Percentiles rank a stretch among this genome's conserved stretches.
These are phyloP conservation scores for Gigaspora rosea DNA, from an alignment of 192 early-diverging fungal species.

Conservation along the genomic window DNA sequence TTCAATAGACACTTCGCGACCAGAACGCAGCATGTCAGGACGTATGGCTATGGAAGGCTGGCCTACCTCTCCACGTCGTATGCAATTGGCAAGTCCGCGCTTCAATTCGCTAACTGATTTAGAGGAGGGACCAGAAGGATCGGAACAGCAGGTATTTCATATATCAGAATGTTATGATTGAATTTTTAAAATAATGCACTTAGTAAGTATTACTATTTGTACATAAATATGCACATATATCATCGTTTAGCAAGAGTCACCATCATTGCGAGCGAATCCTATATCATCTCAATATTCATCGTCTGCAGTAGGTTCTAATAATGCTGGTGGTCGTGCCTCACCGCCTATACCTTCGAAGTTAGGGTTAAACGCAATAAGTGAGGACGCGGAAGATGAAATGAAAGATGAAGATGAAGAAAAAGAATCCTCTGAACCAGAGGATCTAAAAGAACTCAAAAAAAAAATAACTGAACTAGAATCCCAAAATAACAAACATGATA, in stretches of 20 bases:
- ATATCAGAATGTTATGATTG: background rate
- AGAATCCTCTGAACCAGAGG: background rate
- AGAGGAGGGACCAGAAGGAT: constrained; percentile 10
- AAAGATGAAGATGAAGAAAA: background rate
- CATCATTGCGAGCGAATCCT: background rate
- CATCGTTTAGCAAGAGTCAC: background rate
- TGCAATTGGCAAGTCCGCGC: constrained; percentile 28
- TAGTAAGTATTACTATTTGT: background rate
- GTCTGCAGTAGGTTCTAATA: background rate
- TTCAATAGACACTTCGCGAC: constrained; percentile 12
- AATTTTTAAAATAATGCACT: background rate
- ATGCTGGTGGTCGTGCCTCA: background rate
- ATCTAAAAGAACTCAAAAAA: background rate
- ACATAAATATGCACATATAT: background rate
- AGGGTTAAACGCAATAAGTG: background rate
- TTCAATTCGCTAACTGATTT: constrained; percentile 29
- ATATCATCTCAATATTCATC: background rate
- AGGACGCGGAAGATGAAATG: background rate
- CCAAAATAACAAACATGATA: background rate
- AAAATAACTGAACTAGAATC: background rate
- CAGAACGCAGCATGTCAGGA: background rate
- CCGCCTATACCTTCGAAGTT: background rate
- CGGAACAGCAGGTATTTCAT: constrained; percentile 25
- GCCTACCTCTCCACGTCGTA: constrained; percentile 26
- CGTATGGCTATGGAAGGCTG: constrained; percentile 22